These are phyloP conservation scores for Ustilago crameri DNA, from an alignment of 1,284 basidiomycete genomes.

Conservation along the genomic window DNA sequence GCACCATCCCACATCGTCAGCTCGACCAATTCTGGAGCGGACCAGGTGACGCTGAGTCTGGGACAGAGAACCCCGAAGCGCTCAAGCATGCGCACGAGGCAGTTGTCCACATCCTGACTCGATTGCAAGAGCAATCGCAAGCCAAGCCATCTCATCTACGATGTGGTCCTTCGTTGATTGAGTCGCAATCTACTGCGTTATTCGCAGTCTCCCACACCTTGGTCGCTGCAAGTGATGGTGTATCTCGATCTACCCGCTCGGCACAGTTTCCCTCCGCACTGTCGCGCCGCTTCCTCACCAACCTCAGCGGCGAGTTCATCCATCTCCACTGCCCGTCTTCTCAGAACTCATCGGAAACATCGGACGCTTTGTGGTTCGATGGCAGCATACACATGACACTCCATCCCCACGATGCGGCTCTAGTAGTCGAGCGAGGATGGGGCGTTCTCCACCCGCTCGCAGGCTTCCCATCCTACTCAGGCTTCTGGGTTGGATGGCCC, in stretches of 20 bases:
- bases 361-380: conserved; percentile 10
- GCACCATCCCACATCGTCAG: conserved; percentile 42
- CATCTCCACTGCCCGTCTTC: conserved; percentile 36
- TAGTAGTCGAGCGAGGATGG: conserved; percentile 44
- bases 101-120: conserved; percentile 3
- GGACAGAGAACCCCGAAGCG: background rate
- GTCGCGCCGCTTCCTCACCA: conserved; percentile 33
- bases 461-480: conserved; percentile 40
- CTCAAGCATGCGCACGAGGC: conserved; percentile 14
- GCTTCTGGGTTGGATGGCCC: conserved; percentile 48
- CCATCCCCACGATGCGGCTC: conserved; percentile 39
- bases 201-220: conserved; percentile 42
- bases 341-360: background rate
- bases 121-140: conserved; percentile 8
- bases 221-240: conserved; percentile 21
- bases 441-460: conserved; percentile 51
- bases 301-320: conserved; percentile 36
- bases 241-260: conserved; percentile 39
- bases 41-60: background rate
- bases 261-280: conserved; percentile 24
- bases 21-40: conserved; percentile 22
- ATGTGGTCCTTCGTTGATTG: conserved; percentile 18
- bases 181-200: conserved; percentile 23
- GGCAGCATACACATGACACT: conserved; percentile 49
- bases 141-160: conserved; percentile 33